Conservation (phyloP, 495 filamentous ascomycete genomes). For the Podospora bellae-mahoneyi region DNA sequence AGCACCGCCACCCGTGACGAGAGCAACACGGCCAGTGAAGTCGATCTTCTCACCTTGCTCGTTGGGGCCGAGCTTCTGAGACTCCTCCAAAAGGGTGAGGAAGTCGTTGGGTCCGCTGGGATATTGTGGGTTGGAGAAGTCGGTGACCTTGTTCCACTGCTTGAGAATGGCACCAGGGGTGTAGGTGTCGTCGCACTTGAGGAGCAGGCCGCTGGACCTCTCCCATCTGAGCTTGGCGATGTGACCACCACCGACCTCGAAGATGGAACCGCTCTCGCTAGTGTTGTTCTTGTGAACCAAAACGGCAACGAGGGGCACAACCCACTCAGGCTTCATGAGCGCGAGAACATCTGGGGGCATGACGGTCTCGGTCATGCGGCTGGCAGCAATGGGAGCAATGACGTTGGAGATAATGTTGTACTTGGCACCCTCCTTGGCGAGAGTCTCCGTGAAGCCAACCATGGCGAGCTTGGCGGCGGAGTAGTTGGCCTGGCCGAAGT, state of each 20-base stretch:
- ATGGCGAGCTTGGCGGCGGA: conserved; percentile 94
- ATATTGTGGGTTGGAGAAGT: conserved; percentile 83
- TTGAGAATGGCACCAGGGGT: conserved; percentile 84
- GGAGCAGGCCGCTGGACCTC: conserved; percentile 81
- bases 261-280: conserved; percentile 81
- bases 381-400: conserved; percentile 94
- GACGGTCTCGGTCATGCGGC: conserved; percentile 94
- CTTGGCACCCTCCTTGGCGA: conserved; percentile 95
- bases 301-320: conserved; percentile 88
- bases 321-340: conserved; percentile 89
- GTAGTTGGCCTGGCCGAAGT: conserved; percentile 96
- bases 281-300: conserved; percentile 87
- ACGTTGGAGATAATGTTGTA: conserved; percentile 97
- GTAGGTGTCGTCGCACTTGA: conserved; percentile 84
- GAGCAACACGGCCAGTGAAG: conserved; percentile 85
- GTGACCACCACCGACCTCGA: conserved; percentile 90
- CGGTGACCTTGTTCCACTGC: conserved; percentile 82
- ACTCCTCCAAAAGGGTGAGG: conserved; percentile 80
- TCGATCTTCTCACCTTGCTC: conserved; percentile 72
- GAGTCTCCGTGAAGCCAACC: conserved; percentile 97
- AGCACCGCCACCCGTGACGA: conserved; percentile 90
- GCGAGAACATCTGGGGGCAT: conserved; percentile 94
- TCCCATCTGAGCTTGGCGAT: conserved; percentile 95
- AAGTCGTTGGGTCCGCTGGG: conserved; percentile 89
- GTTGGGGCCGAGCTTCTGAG: conserved; percentile 71